Base-by-base conservation (phyloP, 495 filamentous ascomycete species). In the Penicillium chermesinum region DNA sequence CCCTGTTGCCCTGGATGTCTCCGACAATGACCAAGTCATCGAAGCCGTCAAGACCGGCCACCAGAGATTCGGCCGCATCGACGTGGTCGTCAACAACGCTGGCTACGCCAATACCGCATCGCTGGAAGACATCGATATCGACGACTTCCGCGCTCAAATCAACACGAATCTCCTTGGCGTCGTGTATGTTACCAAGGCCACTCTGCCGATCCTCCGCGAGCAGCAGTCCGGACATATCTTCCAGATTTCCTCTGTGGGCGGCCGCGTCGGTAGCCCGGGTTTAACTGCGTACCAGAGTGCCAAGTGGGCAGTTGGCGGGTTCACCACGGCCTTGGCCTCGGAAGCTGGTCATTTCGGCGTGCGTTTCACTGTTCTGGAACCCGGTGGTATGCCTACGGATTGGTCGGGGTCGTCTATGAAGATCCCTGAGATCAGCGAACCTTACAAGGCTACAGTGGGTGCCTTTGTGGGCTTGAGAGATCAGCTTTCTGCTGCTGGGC, bases 151-250 rank as follows among this genome's bases (percentile, higher is more conserved):
- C 12, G 36, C 21, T 3, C 62, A 63, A 38, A 49, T 66, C 13
- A 51, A 54, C 25, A 61, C 73, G 0, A 79, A 79, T 51, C 68
- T 78, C 30, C 76, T 74, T 41, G 77, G 77, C 7, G 58, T 66
- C 4, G 53, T 80, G 6, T 69, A 72, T 19, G 58, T 75, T 2
- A 69, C 67, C 38, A 67, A 71, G 22, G 69, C 68, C 4, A 56
- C 73, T 21, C 54, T 79, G 0, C 78, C 77, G 2, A 66, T 75
- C 38, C 58, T 81, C 46, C 75, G 77, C 12, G 54, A 55, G 14
- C 51, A 54, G 34, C 62, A 52, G 21, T 50, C 65, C 13, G 69
- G 74, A 7, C 38, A 41, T 25, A 41, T 41, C 38, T 25, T 41
- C 38, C 38, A 41, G 10, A 13, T 41, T 16, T 41, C 38, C 6